Base-by-base conservation (phyloP, 805 yeast genomes). In the Kurtzmaniella fragi region DNA sequence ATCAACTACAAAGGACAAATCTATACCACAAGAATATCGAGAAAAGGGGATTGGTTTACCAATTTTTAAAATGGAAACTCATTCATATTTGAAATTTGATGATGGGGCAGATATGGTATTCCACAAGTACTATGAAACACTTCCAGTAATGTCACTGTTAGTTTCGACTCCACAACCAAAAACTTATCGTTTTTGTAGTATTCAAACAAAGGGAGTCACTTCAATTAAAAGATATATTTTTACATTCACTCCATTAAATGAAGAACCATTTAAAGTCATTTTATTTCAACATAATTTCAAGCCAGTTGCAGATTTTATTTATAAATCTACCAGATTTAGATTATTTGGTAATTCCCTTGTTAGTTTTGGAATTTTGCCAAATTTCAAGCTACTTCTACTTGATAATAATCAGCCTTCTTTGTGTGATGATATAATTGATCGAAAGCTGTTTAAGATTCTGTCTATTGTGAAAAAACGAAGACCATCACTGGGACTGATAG, bases 241-340 rank as follows among this genome's bases (percentile, higher is more conserved):
- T 37, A 52, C 49, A 8, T 66, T 67, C 46, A 49, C 34, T 5
- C 48, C 56, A 7, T 41, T 36, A 4, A 49, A 48, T n/a, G 42
- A 37, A 1, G 37, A 33, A n/a, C 28, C 44, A 5, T 59, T 64
- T 45, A 56, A 50, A 26, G 42, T 68, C 7, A 31, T 58, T 5
- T 50, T 57, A 35, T 67, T 67, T 40, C 64, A 63, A 46, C 58
- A 62, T 49, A 59, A 58, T 39, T 54, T 49, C 45, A 53, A 58
- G 39, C 67, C 72, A 3, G 64, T 61, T 45, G 56, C 68, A 9
- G 73, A 68, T 49, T 68, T 68, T 45, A 49, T 36, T 25, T 67
- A 64, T 43, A 55, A 56, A 29, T 45, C 43, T 30, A 66, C 71
- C 3, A 47, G 70, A 11, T 68, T 68, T 45, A 53, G 73, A 34